phyloP scores from a whole-genome alignment of 2,329 filamentous ascomycete species.

The Ophiostoma montium region DNA sequence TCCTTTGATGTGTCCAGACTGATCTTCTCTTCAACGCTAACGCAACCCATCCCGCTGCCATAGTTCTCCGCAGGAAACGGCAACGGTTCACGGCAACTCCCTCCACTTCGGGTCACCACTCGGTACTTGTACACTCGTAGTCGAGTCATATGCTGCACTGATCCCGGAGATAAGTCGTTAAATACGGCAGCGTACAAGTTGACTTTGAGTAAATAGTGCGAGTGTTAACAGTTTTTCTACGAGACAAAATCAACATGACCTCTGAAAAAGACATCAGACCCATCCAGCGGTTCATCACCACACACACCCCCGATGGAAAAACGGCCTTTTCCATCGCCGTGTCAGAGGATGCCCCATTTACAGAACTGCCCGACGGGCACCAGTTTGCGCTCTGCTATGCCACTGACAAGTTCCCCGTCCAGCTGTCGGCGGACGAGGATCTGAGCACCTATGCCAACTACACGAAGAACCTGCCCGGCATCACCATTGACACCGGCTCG shows the following conservation, averaged over 20 bases:
- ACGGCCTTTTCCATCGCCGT: constrained; percentile 8
- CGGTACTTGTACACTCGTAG: too few relatives aligned
- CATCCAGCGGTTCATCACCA: constrained; percentile 13
- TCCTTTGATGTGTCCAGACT: too few relatives aligned
- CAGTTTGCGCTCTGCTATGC: constrained; percentile 9
- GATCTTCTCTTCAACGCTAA: too few relatives aligned
- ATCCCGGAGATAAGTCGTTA: too few relatives aligned
- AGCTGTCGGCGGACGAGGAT: constrained; percentile 8
- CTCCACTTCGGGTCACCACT: not conserved
- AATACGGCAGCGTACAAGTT: too few relatives aligned
- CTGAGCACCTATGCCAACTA: constrained; percentile 7
- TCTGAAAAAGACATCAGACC: not conserved
- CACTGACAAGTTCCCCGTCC: constrained; percentile 8
- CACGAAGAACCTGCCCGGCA: constrained; percentile 4
- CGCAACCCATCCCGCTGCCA: too few relatives aligned
- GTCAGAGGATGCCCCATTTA: constrained; percentile 6
- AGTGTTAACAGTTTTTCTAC: too few relatives aligned
- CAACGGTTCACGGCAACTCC: not conserved
- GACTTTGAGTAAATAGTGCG: too few relatives aligned
- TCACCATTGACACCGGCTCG: constrained; percentile 10
- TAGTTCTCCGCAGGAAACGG: too few relatives aligned
- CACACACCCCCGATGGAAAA: constrained; percentile 10
- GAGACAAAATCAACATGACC: not conserved
- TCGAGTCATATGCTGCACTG: too few relatives aligned
- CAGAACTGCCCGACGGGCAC: constrained; percentile 4